phyloP scores from a whole-genome alignment of 768 basidiomycete species.

The Lactarius sp. region DNA sequence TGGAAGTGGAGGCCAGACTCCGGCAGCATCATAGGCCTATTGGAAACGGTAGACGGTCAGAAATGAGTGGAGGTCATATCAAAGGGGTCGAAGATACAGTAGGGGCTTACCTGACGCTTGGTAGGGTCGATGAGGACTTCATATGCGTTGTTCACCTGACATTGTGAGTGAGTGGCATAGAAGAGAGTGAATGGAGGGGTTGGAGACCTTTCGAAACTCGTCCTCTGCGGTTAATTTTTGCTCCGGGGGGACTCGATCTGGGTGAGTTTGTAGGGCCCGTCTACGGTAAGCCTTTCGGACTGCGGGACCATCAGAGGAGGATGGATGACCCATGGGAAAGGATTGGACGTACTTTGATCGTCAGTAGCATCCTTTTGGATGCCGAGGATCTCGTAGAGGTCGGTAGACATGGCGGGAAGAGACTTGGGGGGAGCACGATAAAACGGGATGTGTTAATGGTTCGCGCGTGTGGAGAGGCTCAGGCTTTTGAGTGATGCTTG shows the following conservation, averaged over 20 bases:
- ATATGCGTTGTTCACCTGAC: constrained; percentile 71
- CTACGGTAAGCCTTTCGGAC: constrained; percentile 78
- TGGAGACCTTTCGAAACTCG: constrained; percentile 43
- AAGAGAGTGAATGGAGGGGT: background rate
- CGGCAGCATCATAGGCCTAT: constrained; percentile 62
- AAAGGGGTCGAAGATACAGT: background rate
- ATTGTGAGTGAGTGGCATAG: constrained; percentile 13
- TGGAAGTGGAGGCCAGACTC: constrained; percentile 52
- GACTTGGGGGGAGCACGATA: constrained; percentile 6
- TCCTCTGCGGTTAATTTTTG: constrained; percentile 63
- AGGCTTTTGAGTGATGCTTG: too few species aligned
- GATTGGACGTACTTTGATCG: constrained; percentile 53
- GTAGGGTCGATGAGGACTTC: constrained; percentile 62
- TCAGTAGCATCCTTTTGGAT: constrained; percentile 48
- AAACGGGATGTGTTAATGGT: background rate
- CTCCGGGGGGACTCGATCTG: constrained; percentile 58
- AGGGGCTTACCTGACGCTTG: constrained; percentile 47
- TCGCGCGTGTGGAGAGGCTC: too few species aligned
- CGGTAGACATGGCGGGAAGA: constrained; percentile 42
- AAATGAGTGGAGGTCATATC: background rate
- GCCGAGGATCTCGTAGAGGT: constrained; percentile 63
- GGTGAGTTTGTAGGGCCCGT: constrained; percentile 68
- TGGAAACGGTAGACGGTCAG: background rate
- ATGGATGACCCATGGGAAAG: background rate
- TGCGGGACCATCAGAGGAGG: constrained; percentile 28